Base-by-base conservation (phyloP, 1,284 basidiomycete species). In the Phenoliferia sp. region DNA sequence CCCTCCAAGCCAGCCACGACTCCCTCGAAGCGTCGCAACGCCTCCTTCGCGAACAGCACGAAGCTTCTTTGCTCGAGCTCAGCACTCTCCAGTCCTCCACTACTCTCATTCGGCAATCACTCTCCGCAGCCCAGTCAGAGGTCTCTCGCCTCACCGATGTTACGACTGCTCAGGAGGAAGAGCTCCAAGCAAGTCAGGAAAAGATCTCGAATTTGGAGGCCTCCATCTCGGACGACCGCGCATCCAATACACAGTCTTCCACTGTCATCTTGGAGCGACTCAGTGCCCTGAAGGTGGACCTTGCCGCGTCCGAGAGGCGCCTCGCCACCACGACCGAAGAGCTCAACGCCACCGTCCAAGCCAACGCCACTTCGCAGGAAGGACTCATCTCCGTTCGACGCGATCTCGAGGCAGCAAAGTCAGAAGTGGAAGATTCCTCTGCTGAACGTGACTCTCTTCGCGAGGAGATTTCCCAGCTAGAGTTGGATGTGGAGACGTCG, bases 321-420 rank as follows among this genome's bases (percentile, higher is more conserved):
- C 26, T 44, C 48, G 50, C 33, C 6, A 12, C 28, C 3, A 59
- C 55, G 5, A 29, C 63, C 26, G 48, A 1, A 5, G 16, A 58
- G n/a, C 67, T 68, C 67, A 61, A 68, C 29, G 28, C 31, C 10
- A 28, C 59, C 16, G 59, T 34, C 5, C 9, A 26, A 4, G 63
- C 17, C 1, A 7, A 7, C 22, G 48, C 5, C 7, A 12, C 26
- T 2, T 44, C 56, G 29, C n/a, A 39, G 16, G 44, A 61, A 22
- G 50, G 56, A 28, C 50, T 54, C 52, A 28, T 22, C 15, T 16
- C 17, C n/a, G 52, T 19, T 15, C 50, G 31, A 12, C 29, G n/a
- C 48, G 34, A 26, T 33, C 19, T n/a, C 16, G 50, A 33, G 48
- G 22, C 10, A 1, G 31, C n/a, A 15, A 28, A 36, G 6, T 6